Conservation (phyloP, 208 protist genomes). For the Herpetomonas samuelpessoai region DNA sequence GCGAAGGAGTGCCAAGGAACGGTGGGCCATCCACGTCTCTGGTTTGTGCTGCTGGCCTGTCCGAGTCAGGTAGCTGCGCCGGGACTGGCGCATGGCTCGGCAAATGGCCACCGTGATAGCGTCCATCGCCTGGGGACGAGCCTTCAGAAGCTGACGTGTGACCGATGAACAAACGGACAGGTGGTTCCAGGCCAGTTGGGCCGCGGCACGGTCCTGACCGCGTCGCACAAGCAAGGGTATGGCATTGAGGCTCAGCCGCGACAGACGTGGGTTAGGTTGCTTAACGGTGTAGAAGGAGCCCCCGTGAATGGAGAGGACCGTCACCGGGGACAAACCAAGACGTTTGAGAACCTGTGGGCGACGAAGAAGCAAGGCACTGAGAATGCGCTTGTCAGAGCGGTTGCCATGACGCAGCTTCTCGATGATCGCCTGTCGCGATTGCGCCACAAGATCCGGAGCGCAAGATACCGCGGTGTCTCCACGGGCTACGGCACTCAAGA, state of each 20-base stretch:
- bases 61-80: too few species aligned
- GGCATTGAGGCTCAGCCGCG: slow-evolving; percentile 24
- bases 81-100: slow-evolving; percentile 33
- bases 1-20: slow-evolving; percentile 48
- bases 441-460: too few species aligned
- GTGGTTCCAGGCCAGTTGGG: slow-evolving; percentile 69
- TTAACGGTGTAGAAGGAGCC: slow-evolving; percentile 39
- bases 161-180: slow-evolving; percentile 25
- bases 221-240: slow-evolving; percentile 24
- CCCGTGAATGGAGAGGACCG: slow-evolving; percentile 21
- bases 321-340: slow-evolving; percentile 36
- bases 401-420: slow-evolving; percentile 16
- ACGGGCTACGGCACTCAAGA: slow-evolving; percentile 4
- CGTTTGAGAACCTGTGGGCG: slow-evolving; percentile 24
- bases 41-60: neutral
- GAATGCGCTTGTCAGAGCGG: slow-evolving; percentile 14
- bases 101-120: slow-evolving; percentile 27
- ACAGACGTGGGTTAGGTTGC: slow-evolving; percentile 19
- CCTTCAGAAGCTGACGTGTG: slow-evolving; percentile 15
- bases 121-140: slow-evolving; percentile 21
- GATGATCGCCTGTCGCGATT: slow-evolving; percentile 16
- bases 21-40: slow-evolving; percentile 54
- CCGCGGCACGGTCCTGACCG: slow-evolving; percentile 27
- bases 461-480: too few species aligned
- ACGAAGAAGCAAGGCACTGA: slow-evolving; percentile 21